Conservation (phyloP, 345 rosid species). For the Ceriops tagal region DNA sequence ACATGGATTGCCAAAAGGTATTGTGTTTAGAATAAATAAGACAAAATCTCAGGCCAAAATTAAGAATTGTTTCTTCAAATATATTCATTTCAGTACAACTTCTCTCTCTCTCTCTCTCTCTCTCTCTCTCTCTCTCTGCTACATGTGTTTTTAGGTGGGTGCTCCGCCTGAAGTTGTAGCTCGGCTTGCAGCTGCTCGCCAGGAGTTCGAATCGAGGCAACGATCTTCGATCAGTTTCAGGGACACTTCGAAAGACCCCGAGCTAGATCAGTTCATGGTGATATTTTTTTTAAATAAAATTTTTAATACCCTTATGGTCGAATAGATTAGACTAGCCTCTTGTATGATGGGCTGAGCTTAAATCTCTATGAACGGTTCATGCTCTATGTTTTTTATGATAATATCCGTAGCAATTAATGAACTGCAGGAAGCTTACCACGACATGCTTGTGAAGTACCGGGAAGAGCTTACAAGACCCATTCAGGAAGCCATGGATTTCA, state of each 20-base stretch:
- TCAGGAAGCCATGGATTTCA: conserved; percentile 98
- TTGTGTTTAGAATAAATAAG: too few relatives aligned
- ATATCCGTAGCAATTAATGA: background rate
- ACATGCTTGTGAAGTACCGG: conserved; percentile 88
- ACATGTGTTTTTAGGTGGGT: conserved; percentile 55
- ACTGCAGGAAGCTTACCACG: conserved; percentile 85
- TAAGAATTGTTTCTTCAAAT: too few relatives aligned
- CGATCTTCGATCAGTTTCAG: conserved; percentile 40
- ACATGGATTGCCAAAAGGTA: conserved; percentile 97
- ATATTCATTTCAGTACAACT: background rate
- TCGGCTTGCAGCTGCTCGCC: conserved; percentile 60
- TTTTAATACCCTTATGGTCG: too few relatives aligned
- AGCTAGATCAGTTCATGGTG: conserved; percentile 98
- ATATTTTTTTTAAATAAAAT: background rate
- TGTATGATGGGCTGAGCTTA: background rate
- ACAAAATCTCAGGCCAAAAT: too few relatives aligned
- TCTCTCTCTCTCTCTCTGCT: background rate
- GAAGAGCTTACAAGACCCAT: conserved; percentile 90
- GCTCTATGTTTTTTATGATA: background rate
- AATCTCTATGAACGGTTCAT: background rate
- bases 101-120: background rate
- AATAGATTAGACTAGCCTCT: background rate
- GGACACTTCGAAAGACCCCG: conserved; percentile 70
- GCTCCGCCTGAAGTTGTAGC: conserved; percentile 88
- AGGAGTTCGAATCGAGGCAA: conserved; percentile 73